Evolutionary conservation across 257 asterid genomes (phyloP).

Genomic region (Datura wrightii): DNA sequence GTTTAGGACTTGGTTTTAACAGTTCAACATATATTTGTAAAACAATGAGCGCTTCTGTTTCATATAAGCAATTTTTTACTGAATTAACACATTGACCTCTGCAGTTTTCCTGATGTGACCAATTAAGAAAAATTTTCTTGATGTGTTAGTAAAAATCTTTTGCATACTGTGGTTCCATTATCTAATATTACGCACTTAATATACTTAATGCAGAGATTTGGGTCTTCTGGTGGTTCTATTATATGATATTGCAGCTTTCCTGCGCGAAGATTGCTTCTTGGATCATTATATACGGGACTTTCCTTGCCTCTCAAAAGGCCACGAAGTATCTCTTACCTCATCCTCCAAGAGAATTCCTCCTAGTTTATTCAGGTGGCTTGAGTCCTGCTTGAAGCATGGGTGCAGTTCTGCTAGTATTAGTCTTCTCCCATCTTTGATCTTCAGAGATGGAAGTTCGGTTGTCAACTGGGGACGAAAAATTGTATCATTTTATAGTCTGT

Average conservation of each 20-base stretch:
- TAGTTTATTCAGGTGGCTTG: constrained; percentile 91
- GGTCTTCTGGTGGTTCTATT: constrained; percentile 77
- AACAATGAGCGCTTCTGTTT: background rate
- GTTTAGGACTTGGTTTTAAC: background rate
- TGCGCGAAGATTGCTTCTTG: constrained; percentile 75
- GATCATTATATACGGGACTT: constrained; percentile 92
- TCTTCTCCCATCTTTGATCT: constrained; percentile 75
- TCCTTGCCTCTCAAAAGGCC: constrained; percentile 62
- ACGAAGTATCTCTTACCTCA: constrained; percentile 43
- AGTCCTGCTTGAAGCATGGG: constrained; percentile 78
- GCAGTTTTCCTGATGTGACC: constrained; percentile 19
- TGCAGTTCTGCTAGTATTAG: constrained; percentile 58
- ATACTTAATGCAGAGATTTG: constrained; percentile 69
- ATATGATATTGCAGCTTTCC: constrained; percentile 67
- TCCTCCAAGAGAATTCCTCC: constrained; percentile 65
- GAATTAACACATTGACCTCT: constrained; percentile 16
- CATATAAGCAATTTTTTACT: constrained; percentile 7
- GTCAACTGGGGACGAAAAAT: constrained; percentile 88
- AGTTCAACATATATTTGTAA: background rate
- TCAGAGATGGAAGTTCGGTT: constrained; percentile 71
- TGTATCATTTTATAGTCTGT: constrained; percentile 83
- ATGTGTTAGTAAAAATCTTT: background rate
- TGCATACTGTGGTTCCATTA: constrained; percentile 22
- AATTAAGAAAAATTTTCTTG: background rate
- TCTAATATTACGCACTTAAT: constrained; percentile 16